These are phyloP conservation scores for Berberis vulgaris DNA, from an alignment of 164 flowering plant species.

Conservation along the genomic window DNA sequence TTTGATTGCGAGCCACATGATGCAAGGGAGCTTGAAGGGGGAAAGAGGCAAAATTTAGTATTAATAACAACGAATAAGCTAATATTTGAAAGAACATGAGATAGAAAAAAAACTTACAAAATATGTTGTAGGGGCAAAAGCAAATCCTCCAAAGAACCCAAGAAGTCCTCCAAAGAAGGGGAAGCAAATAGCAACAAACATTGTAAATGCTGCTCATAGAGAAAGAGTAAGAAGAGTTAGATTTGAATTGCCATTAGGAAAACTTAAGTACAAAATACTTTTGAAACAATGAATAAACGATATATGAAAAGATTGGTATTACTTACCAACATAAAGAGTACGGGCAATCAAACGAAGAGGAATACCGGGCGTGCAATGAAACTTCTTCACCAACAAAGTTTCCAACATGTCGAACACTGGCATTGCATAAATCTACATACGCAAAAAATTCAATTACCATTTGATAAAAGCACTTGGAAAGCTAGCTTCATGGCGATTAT, in stretches of 20 bases:
- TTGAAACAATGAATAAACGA: too few species aligned
- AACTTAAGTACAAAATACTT: too few species aligned
- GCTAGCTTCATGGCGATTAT: not conserved
- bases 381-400: slow-evolving; percentile 32
- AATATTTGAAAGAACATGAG: not conserved
- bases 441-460: not conserved
- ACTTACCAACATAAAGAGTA: slow-evolving; percentile 5
- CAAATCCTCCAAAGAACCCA: too few species aligned
- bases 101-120: too few species aligned
- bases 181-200: too few species aligned
- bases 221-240: too few species aligned
- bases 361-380: slow-evolving; percentile 27
- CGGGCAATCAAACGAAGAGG: slow-evolving; percentile 39
- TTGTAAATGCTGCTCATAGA: too few species aligned
- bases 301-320: not conserved
- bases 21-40: slow-evolving; percentile 55
- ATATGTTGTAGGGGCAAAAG: too few species aligned
- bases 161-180: too few species aligned
- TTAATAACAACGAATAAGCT: not conserved
- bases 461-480: not conserved
- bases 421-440: slow-evolving; percentile 17
- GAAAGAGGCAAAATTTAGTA: not conserved
- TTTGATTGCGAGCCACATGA: slow-evolving; percentile 50
- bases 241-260: too few species aligned
- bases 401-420: slow-evolving; percentile 63